phyloP scores from a whole-genome alignment of 495 filamentous ascomycete species.

The Neurospora discreta region DNA sequence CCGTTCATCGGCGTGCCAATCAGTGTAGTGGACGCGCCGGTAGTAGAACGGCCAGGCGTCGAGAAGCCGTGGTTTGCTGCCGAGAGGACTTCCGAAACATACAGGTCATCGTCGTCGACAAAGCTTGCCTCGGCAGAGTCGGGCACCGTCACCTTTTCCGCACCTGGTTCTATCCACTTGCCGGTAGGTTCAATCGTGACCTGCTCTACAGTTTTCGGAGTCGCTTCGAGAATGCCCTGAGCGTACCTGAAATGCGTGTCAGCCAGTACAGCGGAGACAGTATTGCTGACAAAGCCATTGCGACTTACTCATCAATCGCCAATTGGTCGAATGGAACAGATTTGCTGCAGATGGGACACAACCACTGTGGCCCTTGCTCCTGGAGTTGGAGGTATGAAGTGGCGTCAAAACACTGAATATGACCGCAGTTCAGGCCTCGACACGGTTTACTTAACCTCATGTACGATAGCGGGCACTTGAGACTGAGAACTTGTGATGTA shows the following conservation, averaged over 20 bases:
- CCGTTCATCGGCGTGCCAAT: constrained; percentile 18
- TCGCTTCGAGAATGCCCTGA: constrained; percentile 66
- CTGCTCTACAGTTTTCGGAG: constrained; percentile 59
- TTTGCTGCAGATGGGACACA: constrained; percentile 86
- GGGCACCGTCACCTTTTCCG: constrained; percentile 12
- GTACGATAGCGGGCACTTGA: constrained; percentile 86
- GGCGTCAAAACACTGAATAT: constrained; percentile 96
- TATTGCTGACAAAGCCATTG: not conserved
- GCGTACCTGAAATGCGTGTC: constrained; percentile 55
- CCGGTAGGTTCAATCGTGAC: constrained; percentile 86
- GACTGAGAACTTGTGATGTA: constrained; percentile 74
- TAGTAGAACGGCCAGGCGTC: constrained; percentile 2
- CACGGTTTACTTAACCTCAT: constrained; percentile 70
- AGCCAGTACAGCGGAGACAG: not conserved
- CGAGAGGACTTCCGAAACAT: constrained; percentile 44
- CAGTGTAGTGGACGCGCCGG: constrained; percentile 3
- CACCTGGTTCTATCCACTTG: constrained; percentile 51
- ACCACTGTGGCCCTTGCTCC: constrained; percentile 92
- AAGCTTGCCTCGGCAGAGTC: constrained; percentile 15
- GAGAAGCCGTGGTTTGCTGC: constrained; percentile 8
- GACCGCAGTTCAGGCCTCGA: constrained; percentile 66
- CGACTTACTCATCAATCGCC: constrained; percentile 72
- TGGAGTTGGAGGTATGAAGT: constrained; percentile 85
- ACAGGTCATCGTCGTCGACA: constrained; percentile 55
- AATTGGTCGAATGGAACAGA: constrained; percentile 66